Evolutionary conservation across 148 eudicot genomes (phyloP).

Genomic region (Pharnaceum exiguum): DNA sequence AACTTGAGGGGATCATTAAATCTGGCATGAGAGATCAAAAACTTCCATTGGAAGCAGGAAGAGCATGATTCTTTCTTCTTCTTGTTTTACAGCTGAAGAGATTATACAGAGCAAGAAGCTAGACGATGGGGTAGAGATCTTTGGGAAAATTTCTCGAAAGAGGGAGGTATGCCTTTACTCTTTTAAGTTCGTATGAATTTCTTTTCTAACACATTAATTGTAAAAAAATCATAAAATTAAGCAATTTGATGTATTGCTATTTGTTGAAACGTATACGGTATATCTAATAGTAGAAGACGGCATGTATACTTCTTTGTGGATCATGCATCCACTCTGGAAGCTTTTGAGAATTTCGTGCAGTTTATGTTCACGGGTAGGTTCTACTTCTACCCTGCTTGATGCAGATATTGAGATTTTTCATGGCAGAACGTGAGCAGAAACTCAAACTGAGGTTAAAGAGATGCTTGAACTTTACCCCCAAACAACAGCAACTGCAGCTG

Average conservation of each 20-base stretch:
- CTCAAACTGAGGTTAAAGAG: conserved; percentile 94
- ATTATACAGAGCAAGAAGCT: conserved; percentile 85
- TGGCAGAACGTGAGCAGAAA: conserved; percentile 99
- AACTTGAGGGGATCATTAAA: too few relatives aligned
- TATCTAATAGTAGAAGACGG: conserved; percentile 87
- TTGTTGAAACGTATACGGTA: conserved; percentile 75
- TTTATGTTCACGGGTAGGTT: conserved; percentile 99
- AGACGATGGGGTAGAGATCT: conserved; percentile 83
- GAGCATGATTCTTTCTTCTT: conserved; percentile 96
- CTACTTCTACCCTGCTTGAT: conserved; percentile 99
- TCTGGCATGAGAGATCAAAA: conserved; percentile 87
- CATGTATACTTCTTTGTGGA: conserved; percentile 85
- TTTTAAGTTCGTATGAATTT: not conserved
- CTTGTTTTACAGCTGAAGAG: conserved; percentile 85
- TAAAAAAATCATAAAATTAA: conserved; percentile 23
- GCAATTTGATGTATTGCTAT: conserved; percentile 58
- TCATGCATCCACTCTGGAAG: conserved; percentile 89
- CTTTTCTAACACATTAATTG: conserved; percentile 2
- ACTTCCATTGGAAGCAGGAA: conserved; percentile 86
- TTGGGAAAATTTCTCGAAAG: conserved; percentile 77
- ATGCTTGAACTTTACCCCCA: conserved; percentile 78
- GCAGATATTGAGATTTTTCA: conserved; percentile 94
- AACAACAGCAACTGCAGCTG: conserved; percentile 67
- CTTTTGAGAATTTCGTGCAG: conserved; percentile 97
- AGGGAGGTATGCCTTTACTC: conserved; percentile 74